Percentiles rank a stretch among this genome's conserved stretches.
phyloP scores from a whole-genome alignment of 2,329 filamentous ascomycete species.

The Cladosporium sp. region DNA sequence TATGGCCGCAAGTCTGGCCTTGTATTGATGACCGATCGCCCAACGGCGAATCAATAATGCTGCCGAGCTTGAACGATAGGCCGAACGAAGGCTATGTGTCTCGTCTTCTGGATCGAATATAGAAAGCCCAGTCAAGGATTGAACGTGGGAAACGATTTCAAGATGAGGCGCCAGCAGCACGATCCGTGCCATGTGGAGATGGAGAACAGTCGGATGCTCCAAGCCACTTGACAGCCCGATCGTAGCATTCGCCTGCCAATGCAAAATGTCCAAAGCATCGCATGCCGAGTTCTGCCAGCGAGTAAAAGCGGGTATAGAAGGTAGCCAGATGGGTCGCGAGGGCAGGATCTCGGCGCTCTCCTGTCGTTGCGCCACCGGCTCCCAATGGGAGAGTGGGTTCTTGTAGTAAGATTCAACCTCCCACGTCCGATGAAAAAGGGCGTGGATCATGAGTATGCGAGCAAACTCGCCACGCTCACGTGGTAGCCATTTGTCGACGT shows the following conservation, averaged over 20 bases:
- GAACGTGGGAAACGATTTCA: constrained; percentile 35
- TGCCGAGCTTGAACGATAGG: neutral
- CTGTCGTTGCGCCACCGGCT: constrained; percentile 22
- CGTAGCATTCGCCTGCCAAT: constrained; percentile 54
- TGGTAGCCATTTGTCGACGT: constrained; percentile 46
- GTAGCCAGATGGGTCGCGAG: constrained; percentile 39
- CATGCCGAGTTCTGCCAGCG: constrained; percentile 47
- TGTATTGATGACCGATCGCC: constrained; percentile 50
- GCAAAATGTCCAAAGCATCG: constrained; percentile 52
- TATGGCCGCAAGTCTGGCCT: constrained; percentile 52
- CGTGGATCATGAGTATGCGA: constrained; percentile 47
- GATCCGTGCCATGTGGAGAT: constrained; percentile 53
- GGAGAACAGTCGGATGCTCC: constrained; percentile 53
- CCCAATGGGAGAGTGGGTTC: constrained; percentile 40
- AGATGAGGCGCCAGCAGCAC: constrained; percentile 48
- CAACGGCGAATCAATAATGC: constrained; percentile 39
- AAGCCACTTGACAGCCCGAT: constrained; percentile 47
- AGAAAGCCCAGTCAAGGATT: constrained; percentile 17
- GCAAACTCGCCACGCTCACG: constrained; percentile 46
- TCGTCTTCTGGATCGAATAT: neutral
- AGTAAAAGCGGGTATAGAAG: constrained; percentile 43
- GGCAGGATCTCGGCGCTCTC: constrained; percentile 15
- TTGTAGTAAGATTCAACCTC: constrained; percentile 45
- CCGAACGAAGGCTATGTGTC: neutral
- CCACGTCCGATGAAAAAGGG: constrained; percentile 48